Base-by-base conservation (phyloP, 2,329 filamentous ascomycete species). In the Fusarium transvaalense region DNA sequence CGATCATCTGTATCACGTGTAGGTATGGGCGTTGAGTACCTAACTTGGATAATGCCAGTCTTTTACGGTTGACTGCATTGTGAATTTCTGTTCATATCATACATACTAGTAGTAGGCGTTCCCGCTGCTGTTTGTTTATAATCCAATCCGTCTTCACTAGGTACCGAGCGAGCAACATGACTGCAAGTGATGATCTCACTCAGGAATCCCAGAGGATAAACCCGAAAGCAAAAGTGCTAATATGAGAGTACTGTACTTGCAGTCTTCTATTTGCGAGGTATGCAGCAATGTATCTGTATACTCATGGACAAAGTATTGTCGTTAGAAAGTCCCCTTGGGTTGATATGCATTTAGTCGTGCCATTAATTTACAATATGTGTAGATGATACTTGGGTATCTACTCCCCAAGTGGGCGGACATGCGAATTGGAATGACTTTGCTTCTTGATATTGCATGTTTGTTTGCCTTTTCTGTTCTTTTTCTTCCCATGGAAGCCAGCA, bases 1-100 rank as follows among this genome's bases (percentile, higher is more conserved):
- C 23, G 42, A 31, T 39, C 42, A 57, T 21, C 29, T 39, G 27
- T 50, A 38, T 69, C 61, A 55, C 61, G 63, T 61, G 64, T 38
- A 31, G 19, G 25, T 27, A 43, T 29, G n/a, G n/a, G n/a, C n/a
- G 7, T 13, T 12, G 13, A 29, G 23, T 29, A 43, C 23, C 23
- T 25, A 25, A 43, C 17, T 29, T 17, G 14, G 17, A 31, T n/a
- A 21, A 14, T 19, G 12, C n/a, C 23, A 42, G 12, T 45, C 8
- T 7, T 45, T 14, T 10, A 38, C 12, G 17, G 7, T 48, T 15
- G 29, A 50, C 23, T 50, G 6, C 15, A 34, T 27, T 38, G 15
- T 7, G 13, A 10, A 14, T 43, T 27, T 21, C 10, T 23, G 21
- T 23, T 15, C 10, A n/a, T 27, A 19, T 21, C 17, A 25, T 23